These are phyloP conservation scores for Pholiota adiposa DNA, from an alignment of 1,284 basidiomycete genomes.

Conservation along the genomic window DNA sequence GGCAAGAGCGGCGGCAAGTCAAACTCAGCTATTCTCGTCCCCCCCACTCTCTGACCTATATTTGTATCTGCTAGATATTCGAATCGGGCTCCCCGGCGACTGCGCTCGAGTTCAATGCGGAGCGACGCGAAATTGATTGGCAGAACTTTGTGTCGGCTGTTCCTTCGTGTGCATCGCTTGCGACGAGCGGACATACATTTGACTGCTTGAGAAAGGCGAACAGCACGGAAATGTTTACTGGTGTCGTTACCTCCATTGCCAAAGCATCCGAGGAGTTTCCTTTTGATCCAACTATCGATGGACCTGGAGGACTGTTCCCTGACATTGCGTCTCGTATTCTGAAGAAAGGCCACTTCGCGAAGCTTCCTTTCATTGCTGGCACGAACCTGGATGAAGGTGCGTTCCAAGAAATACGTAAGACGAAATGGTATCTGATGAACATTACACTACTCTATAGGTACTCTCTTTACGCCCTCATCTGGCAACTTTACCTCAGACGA, in stretches of 20 bases:
- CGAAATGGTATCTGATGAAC: too few species aligned
- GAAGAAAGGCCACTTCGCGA: conserved; percentile 38
- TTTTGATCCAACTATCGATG: conserved; percentile 48
- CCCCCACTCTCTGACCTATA: background rate
- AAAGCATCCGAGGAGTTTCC: conserved; percentile 34
- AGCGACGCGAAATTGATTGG: conserved; percentile 42
- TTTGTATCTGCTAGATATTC: conserved; percentile 39
- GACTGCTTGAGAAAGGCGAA: conserved; percentile 43
- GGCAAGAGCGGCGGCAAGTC: conserved; percentile 47
- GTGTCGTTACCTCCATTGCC: conserved; percentile 28
- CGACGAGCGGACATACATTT: conserved; percentile 40
- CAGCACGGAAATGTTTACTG: conserved; percentile 38
- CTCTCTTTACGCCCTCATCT: conserved; percentile 38
- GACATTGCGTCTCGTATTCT: conserved; percentile 44
- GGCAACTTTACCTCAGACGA: conserved; percentile 32
- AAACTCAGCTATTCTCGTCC: background rate
- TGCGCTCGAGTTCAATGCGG: conserved; percentile 33
- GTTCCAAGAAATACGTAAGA: background rate
- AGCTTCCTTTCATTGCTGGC: conserved; percentile 52
- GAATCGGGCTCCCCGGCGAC: conserved; percentile 46
- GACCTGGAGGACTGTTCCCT: conserved; percentile 44
- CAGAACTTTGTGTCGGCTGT: conserved; percentile 43
- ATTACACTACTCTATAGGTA: too few species aligned
- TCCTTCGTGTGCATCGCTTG: conserved; percentile 36
- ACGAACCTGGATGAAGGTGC: conserved; percentile 53